Base-by-base conservation (phyloP, 345 rosid species). In the Citrus trifoliata region DNA sequence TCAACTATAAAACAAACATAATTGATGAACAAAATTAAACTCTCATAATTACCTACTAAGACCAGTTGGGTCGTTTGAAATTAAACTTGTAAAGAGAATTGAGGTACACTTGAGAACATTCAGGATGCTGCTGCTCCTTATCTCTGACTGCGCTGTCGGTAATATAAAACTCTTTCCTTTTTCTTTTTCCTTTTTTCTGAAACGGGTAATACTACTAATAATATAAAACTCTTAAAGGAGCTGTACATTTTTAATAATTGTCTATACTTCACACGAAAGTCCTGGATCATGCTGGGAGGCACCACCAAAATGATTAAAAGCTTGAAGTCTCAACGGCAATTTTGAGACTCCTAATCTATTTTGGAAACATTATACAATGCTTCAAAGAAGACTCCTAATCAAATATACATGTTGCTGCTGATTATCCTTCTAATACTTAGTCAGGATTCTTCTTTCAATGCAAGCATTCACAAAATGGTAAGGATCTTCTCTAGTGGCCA, bases 401-500 rank as follows among this genome's bases (percentile, higher is more conserved):
- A 96, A 76, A 94, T 96, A 77, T 96, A 96, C 86, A 94, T 96
- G 92, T 87, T 96, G 84, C n/a, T n/a, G n/a, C 90, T 96, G 83
- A 96, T 96, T 65, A 91, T 93, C 71, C 98, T 96, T 84, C 99
- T 96, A 85, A 93, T 96, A 73, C 98, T 96, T 73, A 94, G 99
- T 87, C 97, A 96, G 79, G 99, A 96, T 80, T 90, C 99, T 81
- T 91, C 98, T 37, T 96, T 96, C 81, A 96, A 90, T 82, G 89
- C 99, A 30, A 89, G 92, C 88, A 87, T 94, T 80, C 98, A 96
- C 91, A 96, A 96, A 86, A 86, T 94, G 92, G 98, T 93, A 90
- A 73, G 88, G 10, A 72, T 75, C 73, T n/a, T 61, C 73, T 76
- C 58, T 35, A 27, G 28, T 76, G 30, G 9, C 73, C 33, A 40